These are phyloP conservation scores for Globisporangium camurandrum DNA, from an alignment of 352 stramenopile genomes.

Conservation along the genomic window DNA sequence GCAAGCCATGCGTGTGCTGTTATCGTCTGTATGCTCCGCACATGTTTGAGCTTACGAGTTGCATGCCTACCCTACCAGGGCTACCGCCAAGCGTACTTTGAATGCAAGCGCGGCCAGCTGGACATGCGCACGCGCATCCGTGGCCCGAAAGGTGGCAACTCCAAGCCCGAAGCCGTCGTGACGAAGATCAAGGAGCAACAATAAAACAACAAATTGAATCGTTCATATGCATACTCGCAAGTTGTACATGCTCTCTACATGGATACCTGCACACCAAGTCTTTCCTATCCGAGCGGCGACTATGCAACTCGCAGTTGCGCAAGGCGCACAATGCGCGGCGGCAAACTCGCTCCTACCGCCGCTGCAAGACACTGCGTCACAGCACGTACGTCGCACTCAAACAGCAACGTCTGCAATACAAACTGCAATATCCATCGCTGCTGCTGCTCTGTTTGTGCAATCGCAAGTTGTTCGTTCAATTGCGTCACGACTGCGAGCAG, in stretches of 20 bases:
- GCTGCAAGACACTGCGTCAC: slow-evolving; percentile 4
- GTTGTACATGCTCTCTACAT: too few species aligned
- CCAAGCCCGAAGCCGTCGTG: slow-evolving; percentile 21
- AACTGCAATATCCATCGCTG: slow-evolving; percentile 26
- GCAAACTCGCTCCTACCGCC: slow-evolving; percentile 13
- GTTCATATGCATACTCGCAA: too few species aligned
- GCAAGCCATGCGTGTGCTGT: slow-evolving; percentile 2
- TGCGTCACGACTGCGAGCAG: slow-evolving; percentile 19
- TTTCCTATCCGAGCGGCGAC: not conserved
- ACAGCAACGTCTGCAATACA: slow-evolving; percentile 32
- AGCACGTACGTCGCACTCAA: slow-evolving; percentile 29
- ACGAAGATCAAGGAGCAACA: slow-evolving; percentile 10
- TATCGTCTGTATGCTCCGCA: not conserved
- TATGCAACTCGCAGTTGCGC: not conserved
- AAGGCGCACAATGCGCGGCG: slow-evolving; percentile 8
- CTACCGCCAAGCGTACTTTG: slow-evolving; percentile 75
- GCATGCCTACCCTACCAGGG: slow-evolving; percentile 42
- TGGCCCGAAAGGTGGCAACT: slow-evolving; percentile 64
- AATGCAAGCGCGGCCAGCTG: slow-evolving; percentile 77
- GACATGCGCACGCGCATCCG: slow-evolving; percentile 82
- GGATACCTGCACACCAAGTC: not conserved
- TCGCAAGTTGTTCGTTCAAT: slow-evolving; percentile 16
- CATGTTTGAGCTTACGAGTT: too few species aligned
- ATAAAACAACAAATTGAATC: not conserved
- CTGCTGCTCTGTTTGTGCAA: slow-evolving; percentile 17